Evolutionary conservation across 2,329 filamentous ascomycete species (phyloP), one percentile per base, ranked within the genome.

Genomic region (Parastagonospora nodorum): DNA sequence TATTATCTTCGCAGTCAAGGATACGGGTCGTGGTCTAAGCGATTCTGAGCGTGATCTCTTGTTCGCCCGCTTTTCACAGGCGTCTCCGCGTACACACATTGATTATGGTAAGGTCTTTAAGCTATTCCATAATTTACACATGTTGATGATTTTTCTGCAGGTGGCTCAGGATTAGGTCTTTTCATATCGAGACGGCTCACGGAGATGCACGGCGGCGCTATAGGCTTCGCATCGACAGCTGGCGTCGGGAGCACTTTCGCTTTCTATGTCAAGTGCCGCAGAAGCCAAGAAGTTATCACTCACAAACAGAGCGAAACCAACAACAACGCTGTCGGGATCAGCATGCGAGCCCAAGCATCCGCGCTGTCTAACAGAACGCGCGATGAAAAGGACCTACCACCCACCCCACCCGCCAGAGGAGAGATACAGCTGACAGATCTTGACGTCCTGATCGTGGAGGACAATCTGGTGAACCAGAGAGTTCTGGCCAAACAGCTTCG

Each of bases 401-500:
- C 29, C 0, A 16, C 31, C 15, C 2, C 29, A 12, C 12, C 14
- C 5, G 33, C 41, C n/a, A 19, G 41, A 8, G 42, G 36, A 2
- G 48, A 46, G 4, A 39, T 60, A 6, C 30, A 53, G 7, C 37
- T 49, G 14, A 45, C 37, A 2, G 47, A 59, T 0, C 46, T 69
- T 1, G 51, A 69, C 36, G 51, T 72, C 8, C 55, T 73, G 4
- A 59, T 73, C 7, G 70, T 73, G 1, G 69, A 71, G 52, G 74
- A 77, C 42, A 76, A 77, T 36, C 56, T 75, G 5, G 65, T 76
- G 31, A 77, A 77, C 16, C 74, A 77, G 46, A 67, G 68, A 27
- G 73, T 77, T 12, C 58, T 77, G 11, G 61, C 68, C 3, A 75
- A 72, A 51, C 74, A 76, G 41, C 63, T 77, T 4, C 58, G 63